Evolutionary conservation across 108 stramenopile species (phyloP).

Genomic region (Fragilaria radians): DNA sequence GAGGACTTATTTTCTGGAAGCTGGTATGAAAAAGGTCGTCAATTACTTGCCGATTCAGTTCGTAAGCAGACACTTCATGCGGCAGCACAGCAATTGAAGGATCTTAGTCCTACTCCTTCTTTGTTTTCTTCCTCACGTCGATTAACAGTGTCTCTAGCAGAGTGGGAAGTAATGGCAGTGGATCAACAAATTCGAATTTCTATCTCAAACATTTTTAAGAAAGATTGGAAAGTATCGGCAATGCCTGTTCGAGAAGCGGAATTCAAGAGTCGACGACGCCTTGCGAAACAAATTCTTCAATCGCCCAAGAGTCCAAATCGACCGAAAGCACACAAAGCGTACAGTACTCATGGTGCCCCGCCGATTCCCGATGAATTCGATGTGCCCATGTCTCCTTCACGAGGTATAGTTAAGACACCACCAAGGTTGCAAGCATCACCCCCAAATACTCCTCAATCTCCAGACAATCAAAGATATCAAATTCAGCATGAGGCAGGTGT

Average conservation of each 20-base stretch:
- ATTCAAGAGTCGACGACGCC: not conserved
- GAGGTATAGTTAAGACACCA: not conserved
- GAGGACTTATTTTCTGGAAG: slow-evolving; percentile 53
- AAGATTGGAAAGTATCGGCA: slow-evolving; percentile 55
- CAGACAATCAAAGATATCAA: not conserved
- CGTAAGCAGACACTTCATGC: slow-evolving; percentile 55
- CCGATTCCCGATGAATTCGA: not conserved
- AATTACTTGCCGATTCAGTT: slow-evolving; percentile 58
- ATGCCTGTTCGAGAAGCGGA: not conserved
- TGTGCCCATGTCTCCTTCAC: slow-evolving; percentile 3
- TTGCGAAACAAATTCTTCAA: slow-evolving; percentile 1
- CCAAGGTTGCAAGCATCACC: not conserved
- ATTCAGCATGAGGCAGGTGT: not conserved
- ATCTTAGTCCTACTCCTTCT: slow-evolving; percentile 30
- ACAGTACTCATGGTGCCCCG: not conserved
- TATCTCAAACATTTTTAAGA: slow-evolving; percentile 56
- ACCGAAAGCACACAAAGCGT: not conserved
- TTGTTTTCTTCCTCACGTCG: slow-evolving; percentile 15
- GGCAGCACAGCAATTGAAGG: slow-evolving; percentile 54
- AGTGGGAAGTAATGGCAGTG: slow-evolving; percentile 77
- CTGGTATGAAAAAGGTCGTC: slow-evolving; percentile 74
- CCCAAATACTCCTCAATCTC: not conserved
- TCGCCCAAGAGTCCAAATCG: not conserved
- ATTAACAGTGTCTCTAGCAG: slow-evolving; percentile 32
- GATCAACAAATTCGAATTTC: slow-evolving; percentile 62